Conservation (phyloP, 352 stramenopile genomes). For the Phytophthora quininea region DNA sequence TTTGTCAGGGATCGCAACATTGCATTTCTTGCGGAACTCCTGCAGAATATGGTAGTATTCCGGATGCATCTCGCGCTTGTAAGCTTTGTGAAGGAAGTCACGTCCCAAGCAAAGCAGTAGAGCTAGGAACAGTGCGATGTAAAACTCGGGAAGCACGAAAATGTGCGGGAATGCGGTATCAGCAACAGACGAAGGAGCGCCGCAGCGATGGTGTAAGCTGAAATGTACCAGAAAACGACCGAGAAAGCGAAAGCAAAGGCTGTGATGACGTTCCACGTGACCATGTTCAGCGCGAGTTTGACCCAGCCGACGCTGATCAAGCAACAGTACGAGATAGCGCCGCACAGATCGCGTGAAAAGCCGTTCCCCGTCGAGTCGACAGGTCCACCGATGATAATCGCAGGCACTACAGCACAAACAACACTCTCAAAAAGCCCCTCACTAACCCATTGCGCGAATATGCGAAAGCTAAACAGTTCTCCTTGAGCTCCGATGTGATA, state of each 20-base stretch:
- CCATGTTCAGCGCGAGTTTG: slow-evolving; percentile 86
- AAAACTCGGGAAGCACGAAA: slow-evolving; percentile 77
- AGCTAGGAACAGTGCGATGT: slow-evolving; percentile 73
- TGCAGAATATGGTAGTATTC: slow-evolving; percentile 91
- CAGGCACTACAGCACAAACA: slow-evolving; percentile 73
- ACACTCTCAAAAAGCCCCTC: slow-evolving; percentile 81
- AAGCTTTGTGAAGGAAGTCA: slow-evolving; percentile 86
- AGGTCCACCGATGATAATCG: slow-evolving; percentile 54
- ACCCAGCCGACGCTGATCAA: slow-evolving; percentile 82
- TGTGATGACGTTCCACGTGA: slow-evolving; percentile 80
- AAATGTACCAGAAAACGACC: slow-evolving; percentile 80
- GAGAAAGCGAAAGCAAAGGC: slow-evolving; percentile 60
- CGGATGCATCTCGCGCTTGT: slow-evolving; percentile 81
- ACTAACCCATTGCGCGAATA: slow-evolving; percentile 83
- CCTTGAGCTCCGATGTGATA: slow-evolving; percentile 83
- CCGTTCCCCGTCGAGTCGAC: slow-evolving; percentile 67
- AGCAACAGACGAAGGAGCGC: slow-evolving; percentile 57
- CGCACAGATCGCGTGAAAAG: slow-evolving; percentile 73
- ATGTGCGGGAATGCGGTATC: slow-evolving; percentile 84
- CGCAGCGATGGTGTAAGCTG: slow-evolving; percentile 64
- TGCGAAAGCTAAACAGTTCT: slow-evolving; percentile 82
- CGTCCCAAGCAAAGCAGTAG: slow-evolving; percentile 76
- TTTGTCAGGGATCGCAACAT: slow-evolving; percentile 41
- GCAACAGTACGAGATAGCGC: slow-evolving; percentile 77
- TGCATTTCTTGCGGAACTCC: slow-evolving; percentile 59